These are phyloP conservation scores for Trametes maxima DNA, from an alignment of 768 basidiomycete species.

Conservation along the genomic window DNA sequence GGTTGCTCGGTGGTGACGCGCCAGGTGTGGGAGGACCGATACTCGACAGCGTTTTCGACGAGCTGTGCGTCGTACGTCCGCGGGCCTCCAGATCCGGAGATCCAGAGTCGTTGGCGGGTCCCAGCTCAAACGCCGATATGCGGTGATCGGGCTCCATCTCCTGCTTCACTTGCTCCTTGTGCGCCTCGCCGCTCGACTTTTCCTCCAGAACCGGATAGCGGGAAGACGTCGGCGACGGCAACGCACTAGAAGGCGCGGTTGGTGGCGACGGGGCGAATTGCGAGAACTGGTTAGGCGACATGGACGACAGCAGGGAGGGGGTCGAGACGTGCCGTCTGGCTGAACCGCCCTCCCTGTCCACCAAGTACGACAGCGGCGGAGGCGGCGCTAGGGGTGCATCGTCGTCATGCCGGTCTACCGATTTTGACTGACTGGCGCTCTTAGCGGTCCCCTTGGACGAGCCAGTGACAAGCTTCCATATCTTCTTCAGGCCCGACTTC, in stretches of 20 bases:
- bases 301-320: constrained; percentile 63
- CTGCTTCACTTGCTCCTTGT: constrained; percentile 43
- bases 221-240: constrained; percentile 77
- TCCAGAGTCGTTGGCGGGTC: constrained; percentile 33
- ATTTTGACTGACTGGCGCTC: constrained; percentile 40
- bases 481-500: constrained; percentile 74
- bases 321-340: constrained; percentile 66
- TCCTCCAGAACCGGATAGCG: constrained; percentile 60
- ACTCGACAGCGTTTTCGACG: constrained; percentile 27
- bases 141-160: constrained; percentile 46
- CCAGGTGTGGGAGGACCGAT: constrained; percentile 28
- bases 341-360: constrained; percentile 52
- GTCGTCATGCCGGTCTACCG: constrained; percentile 57
- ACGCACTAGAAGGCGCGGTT: constrained; percentile 72
- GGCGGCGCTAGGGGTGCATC: constrained; percentile 84
- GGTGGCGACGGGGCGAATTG: constrained; percentile 71
- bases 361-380: constrained; percentile 88
- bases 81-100: constrained; percentile 25
- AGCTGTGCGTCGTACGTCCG: constrained; percentile 31
- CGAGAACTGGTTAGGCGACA: constrained; percentile 57
- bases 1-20: constrained; percentile 18
- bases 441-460: constrained; percentile 46
- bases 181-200: constrained; percentile 47
- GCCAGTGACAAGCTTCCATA: constrained; percentile 79
- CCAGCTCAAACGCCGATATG: constrained; percentile 32